These are phyloP conservation scores for Picea abies DNA, from an alignment of 83 land plant genomes.

Conservation along the genomic window DNA sequence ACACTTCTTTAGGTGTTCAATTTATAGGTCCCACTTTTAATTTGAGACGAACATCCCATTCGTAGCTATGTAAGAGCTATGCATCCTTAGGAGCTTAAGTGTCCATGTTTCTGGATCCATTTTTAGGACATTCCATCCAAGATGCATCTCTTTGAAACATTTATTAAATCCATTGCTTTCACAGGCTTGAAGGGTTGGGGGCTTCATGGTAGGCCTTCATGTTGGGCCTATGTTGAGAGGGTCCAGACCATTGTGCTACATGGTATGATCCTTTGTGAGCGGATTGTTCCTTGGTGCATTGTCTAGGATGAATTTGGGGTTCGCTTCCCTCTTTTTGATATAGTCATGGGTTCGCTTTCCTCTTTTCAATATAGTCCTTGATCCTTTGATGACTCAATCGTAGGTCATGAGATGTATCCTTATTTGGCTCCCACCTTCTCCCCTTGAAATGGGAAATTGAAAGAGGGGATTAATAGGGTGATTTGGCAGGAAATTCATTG, in stretches of 20 bases:
- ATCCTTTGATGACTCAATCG: background rate
- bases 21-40: too few species aligned
- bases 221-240: background rate
- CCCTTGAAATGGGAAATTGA: background rate
- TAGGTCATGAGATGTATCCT: background rate
- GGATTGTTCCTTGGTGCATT: background rate
- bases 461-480: background rate
- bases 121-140: background rate
- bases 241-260: background rate
- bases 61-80: too few species aligned
- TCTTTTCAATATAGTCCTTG: background rate
- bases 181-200: background rate
- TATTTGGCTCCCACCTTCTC: background rate
- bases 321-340: background rate
- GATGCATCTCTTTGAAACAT: background rate
- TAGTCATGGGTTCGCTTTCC: background rate
- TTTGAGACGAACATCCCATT: too few species aligned
- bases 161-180: background rate
- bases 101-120: background rate
- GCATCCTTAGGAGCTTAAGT: background rate
- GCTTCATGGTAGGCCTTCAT: background rate
- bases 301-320: background rate
- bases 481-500: background rate
- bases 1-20: too few species aligned
- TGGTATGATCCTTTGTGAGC: background rate